These are phyloP conservation scores for Coemansia sp. DNA, from an alignment of 192 early-diverging fungal genomes.

Conservation along the genomic window DNA sequence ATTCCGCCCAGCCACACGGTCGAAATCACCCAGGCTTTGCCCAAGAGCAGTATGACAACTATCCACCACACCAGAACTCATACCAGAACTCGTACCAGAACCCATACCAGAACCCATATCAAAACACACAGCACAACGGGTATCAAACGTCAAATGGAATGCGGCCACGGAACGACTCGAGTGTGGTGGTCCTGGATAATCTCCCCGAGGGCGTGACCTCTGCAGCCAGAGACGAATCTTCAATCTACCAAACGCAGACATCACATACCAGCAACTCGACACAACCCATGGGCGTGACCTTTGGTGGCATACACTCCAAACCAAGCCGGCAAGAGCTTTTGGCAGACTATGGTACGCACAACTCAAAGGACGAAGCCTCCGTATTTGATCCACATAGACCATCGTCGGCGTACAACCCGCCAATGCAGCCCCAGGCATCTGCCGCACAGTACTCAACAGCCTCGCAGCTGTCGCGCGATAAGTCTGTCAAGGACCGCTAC, in stretches of 20 bases:
- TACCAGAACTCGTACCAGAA: neutral
- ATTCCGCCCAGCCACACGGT: neutral
- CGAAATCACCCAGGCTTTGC: neutral
- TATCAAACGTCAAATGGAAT: neutral
- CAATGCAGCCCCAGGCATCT: constrained; percentile 18
- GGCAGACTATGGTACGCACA: constrained; percentile 1
- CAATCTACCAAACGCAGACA: constrained; percentile 14
- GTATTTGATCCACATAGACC: constrained; percentile 13
- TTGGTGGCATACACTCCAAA: constrained; percentile 18
- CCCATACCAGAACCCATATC: neutral
- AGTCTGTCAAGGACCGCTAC: constrained; percentile 48
- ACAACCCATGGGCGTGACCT: constrained; percentile 13
- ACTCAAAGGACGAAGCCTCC: constrained; percentile 6
- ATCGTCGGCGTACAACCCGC: constrained; percentile 37
- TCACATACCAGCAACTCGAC: constrained; percentile 27
- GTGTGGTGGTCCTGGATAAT: constrained; percentile 8
- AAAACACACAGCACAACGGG: neutral
- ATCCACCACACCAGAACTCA: neutral
- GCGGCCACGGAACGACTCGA: constrained; percentile 1
- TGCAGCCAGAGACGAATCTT: constrained; percentile 4
- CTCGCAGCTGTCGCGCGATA: constrained; percentile 42
- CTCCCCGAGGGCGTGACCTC: constrained; percentile 18
- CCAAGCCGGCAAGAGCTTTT: constrained; percentile 40
- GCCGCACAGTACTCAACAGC: constrained; percentile 23
- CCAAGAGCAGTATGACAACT: neutral